Base-by-base conservation (phyloP, 345 rosid species). In the Pelargonium nanum region DNA sequence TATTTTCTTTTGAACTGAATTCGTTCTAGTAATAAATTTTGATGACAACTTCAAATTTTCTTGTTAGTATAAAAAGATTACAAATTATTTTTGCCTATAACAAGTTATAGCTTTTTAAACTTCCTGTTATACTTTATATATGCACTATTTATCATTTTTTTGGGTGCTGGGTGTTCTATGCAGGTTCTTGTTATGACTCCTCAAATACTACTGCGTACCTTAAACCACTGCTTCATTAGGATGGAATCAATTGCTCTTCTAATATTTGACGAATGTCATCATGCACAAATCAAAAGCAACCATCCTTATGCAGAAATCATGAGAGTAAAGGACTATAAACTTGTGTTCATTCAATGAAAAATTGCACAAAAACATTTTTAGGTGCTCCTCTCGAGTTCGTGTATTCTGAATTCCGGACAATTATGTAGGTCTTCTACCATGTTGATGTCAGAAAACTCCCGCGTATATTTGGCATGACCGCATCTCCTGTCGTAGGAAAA, bases 131-230 rank as follows among this genome's bases (percentile, higher is more conserved):
- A 17, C 48, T 10, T 40, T 40, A 40, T 40, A 40, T 40, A 40
- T 40, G 48, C 48, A 40, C 15, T 40, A 15, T 2, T 6, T 12
- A 40, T 40, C 15, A 40, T 40, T 40, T 2, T 12, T 40, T 40
- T 40, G 9, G n/a, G 19, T 59, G 45, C 44, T 51, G 51, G 51
- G 32, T 60, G 34, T 61, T 71, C 62, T 63, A 22, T 62, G 73
- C 82, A 92, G 98, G 90, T 92, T 78, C 85, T 91, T 70, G 95
- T 86, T 53, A 86, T 92, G 98, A 92, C 94, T 50, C 98, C 98
- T 20, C 81, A 82, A 64, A 77, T 83, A 72, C 79, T 92, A 58
- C 81, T 88, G 59, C 77, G 70, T 59, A 69, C 76, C 75, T 82
- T 92, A 69, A 81, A 86, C 61, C 98, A 92, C 79, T 78, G 96